Base-by-base conservation (phyloP, 1,139 yeast genomes). In the Pichia sp. region DNA sequence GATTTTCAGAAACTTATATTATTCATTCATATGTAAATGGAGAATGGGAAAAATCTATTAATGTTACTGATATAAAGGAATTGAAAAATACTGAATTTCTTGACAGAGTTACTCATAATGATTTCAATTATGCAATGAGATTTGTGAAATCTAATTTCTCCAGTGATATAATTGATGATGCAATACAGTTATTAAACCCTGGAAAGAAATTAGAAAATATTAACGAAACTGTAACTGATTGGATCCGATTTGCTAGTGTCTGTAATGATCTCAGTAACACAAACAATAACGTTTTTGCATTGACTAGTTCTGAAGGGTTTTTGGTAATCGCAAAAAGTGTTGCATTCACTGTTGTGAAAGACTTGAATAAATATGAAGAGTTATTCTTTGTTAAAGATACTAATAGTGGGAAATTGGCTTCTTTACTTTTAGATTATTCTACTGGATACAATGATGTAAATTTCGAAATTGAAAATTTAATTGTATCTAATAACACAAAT, bases 221-320 rank as follows among this genome's bases (percentile, higher is more conserved):
- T 5, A 11, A 30, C 9, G 24, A 23, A 18, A 30, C 21, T 7
- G 57, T 59, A 28, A 59, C 56, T 31, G 72, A 71, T 46, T 81
- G 89, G 86, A 62, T 68, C 37, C 72, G 77, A 47, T 70, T 83
- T 42, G 75, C 74, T 44, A 67, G 80, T 4, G 62, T 82, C 28
- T 80, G 89, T 55, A 77, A 73, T 43, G 94, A 85, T 52, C 68
- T 83, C 43, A 72, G 70, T 45, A 77, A 72, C 40, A 67, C 77
- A 31, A 70, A 71, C 45, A 91, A 84, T 53, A 69, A 42, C 11
- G 22, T 45, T 14, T 39, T 41, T 21, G 31, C 79, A 1, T 56
- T 76, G 21, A n/a, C 17, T 17, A 18, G 18, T 14, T 17, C 12
- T 30, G 20, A 17, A 4, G 32, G 32, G 21, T 45, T 55, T 36